These are phyloP conservation scores for Penicillium pancosmium DNA, from an alignment of 495 filamentous ascomycete species.

Conservation along the genomic window DNA sequence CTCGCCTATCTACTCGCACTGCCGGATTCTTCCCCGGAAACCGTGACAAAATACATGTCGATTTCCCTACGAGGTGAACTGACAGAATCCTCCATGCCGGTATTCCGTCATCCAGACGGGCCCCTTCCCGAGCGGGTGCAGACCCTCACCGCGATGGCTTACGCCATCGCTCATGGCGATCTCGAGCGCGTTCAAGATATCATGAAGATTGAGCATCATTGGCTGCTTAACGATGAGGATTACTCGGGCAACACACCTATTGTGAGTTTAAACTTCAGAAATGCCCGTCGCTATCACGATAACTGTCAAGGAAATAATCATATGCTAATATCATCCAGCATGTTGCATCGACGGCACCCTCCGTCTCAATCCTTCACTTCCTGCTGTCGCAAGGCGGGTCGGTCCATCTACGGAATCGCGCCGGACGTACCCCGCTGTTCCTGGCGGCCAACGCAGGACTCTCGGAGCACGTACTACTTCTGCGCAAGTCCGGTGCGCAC, in stretches of 20 bases:
- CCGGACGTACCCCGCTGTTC: slow-evolving; percentile 80
- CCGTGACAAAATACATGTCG: slow-evolving; percentile 73
- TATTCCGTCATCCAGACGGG: slow-evolving; percentile 73
- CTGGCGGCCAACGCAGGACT: slow-evolving; percentile 68
- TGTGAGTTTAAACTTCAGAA: slow-evolving; percentile 41
- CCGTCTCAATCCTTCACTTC: slow-evolving; percentile 65
- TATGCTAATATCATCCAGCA: slow-evolving; percentile 45
- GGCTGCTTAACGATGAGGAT: slow-evolving; percentile 76
- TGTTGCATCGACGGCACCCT: slow-evolving; percentile 62
- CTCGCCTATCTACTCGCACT: slow-evolving; percentile 83
- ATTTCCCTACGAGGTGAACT: slow-evolving; percentile 81
- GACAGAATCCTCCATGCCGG: slow-evolving; percentile 65
- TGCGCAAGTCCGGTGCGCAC: slow-evolving; percentile 72
- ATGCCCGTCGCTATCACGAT: no score
- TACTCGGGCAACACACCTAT: slow-evolving; percentile 90
- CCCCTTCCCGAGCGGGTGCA: slow-evolving; percentile 49
- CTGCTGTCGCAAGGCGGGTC: slow-evolving; percentile 78
- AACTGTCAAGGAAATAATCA: neutral
- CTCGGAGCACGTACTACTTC: slow-evolving; percentile 62
- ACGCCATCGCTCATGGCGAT: slow-evolving; percentile 78
- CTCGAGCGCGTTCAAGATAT: slow-evolving; percentile 63
- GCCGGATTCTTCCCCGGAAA: slow-evolving; percentile 59
- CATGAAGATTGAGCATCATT: slow-evolving; percentile 64
- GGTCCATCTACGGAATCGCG: slow-evolving; percentile 82
- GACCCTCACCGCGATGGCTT: slow-evolving; percentile 72